These are phyloP conservation scores for Cenchrus purpureus DNA, from an alignment of 176 grass and related monocot genomes.

Conservation along the genomic window DNA sequence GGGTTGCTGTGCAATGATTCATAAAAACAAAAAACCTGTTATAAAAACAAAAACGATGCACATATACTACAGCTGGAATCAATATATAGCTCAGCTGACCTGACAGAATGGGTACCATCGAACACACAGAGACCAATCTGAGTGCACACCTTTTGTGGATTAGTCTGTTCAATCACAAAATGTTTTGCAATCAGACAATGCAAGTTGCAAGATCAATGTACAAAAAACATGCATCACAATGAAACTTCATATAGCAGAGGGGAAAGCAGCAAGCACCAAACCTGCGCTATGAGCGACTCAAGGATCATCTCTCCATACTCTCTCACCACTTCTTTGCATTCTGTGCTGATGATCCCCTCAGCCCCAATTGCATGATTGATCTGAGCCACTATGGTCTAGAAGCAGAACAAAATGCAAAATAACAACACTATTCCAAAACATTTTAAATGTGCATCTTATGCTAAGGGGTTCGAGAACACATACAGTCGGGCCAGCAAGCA, in stretches of 20 bases:
- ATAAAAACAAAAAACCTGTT: constrained; percentile 21
- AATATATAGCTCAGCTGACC: constrained; percentile 48
- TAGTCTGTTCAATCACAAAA: constrained; percentile 56
- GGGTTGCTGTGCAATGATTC: constrained; percentile 55
- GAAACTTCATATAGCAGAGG: constrained; percentile 1
- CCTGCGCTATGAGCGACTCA: constrained; percentile 73
- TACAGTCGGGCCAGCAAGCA: constrained; percentile 90
- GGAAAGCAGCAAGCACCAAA: constrained; percentile 35
- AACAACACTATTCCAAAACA: neutral
- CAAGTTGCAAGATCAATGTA: constrained; percentile 8
- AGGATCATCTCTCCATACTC: constrained; percentile 91
- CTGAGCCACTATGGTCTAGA: constrained; percentile 77
- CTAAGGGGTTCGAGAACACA: constrained; percentile 31
- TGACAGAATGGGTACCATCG: constrained; percentile 70
- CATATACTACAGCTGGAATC: neutral
- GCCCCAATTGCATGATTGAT: constrained; percentile 95
- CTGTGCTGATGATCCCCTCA: constrained; percentile 79
- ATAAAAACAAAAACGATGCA: neutral
- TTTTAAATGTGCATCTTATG: neutral
- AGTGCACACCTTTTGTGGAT: constrained; percentile 69
- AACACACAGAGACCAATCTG: constrained; percentile 73
- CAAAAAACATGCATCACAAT: constrained; percentile 1
- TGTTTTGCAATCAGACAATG: neutral
- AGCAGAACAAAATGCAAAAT: constrained; percentile 27
- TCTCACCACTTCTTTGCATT: constrained; percentile 88